Conservation (phyloP, 768 basidiomycete genomes). For the Strobilomyces confusus region DNA sequence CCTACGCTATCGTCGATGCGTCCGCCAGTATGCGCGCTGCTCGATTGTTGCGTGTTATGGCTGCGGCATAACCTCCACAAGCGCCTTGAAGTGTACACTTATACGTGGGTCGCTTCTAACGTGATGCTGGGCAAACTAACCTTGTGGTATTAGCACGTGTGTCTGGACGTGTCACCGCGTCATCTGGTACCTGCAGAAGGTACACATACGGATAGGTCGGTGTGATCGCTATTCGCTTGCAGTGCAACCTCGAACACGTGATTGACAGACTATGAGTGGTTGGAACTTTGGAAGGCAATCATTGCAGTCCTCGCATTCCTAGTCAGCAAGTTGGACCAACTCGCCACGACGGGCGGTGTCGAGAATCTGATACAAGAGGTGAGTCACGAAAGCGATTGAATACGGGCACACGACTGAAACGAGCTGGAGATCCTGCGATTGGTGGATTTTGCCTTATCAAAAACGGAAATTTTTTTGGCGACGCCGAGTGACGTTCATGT, state of each 20-base stretch:
- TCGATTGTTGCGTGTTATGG: constrained; percentile 72
- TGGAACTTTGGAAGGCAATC: constrained; percentile 58
- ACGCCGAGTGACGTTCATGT: constrained; percentile 53
- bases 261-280: constrained; percentile 59
- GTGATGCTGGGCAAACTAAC: background rate
- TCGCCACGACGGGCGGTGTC: constrained; percentile 50
- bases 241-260: background rate
- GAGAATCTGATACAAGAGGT: constrained; percentile 56
- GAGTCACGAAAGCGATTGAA: constrained; percentile 9
- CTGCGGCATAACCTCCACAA: constrained; percentile 67
- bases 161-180: constrained; percentile 51
- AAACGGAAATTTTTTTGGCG: constrained; percentile 51
- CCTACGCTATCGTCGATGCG: constrained; percentile 37
- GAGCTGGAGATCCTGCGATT: constrained; percentile 44
- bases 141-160: constrained; percentile 44
- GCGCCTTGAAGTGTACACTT: constrained; percentile 52
- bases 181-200: constrained; percentile 54
- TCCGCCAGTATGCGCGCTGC: constrained; percentile 50
- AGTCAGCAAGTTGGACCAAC: constrained; percentile 47
- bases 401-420: background rate
- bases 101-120: constrained; percentile 40
- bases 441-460: constrained; percentile 49
- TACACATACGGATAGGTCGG: constrained; percentile 52
- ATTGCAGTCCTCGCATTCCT: constrained; percentile 54
- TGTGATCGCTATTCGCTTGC: background rate